A percentile compares a stretch with the other conserved stretches of the same genome.
Evolutionary conservation across 176 grass and related monocot species (phyloP).

Genomic region (Zizania latifolia): DNA sequence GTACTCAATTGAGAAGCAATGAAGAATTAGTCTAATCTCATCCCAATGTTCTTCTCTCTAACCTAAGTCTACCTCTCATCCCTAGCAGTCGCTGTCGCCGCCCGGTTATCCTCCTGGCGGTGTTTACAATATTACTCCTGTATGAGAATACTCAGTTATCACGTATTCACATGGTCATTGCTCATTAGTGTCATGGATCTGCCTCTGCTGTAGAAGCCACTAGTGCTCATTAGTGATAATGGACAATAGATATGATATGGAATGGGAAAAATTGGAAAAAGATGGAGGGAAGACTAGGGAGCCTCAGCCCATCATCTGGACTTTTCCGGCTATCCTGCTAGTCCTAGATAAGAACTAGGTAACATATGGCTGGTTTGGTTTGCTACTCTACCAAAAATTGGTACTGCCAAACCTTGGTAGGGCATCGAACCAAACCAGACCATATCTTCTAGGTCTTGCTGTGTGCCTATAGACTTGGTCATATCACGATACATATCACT

Average conservation of each 20-base stretch:
- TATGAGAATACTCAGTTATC: constrained; percentile 2
- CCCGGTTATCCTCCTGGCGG: no score
- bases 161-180: neutral
- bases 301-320: neutral
- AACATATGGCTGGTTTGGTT: no score
- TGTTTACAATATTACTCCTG: neutral
- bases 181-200: neutral
- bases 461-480: neutral
- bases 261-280: neutral
- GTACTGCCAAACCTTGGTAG: no score
- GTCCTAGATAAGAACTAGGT: neutral
- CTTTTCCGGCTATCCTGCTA: neutral
- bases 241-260: neutral
- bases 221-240: neutral
- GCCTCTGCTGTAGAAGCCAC: neutral
- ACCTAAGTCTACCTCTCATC: no score
- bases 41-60: no score
- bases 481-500: neutral
- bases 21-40: no score
- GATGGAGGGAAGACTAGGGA: neutral
- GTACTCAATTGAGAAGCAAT: no score
- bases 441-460: neutral
- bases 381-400: no score
- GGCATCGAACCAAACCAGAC: no score
- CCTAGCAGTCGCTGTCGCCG: no score